phyloP scores from a whole-genome alignment of 2,329 filamentous ascomycete genomes.

The Sporothrix brunneoviolacea region DNA sequence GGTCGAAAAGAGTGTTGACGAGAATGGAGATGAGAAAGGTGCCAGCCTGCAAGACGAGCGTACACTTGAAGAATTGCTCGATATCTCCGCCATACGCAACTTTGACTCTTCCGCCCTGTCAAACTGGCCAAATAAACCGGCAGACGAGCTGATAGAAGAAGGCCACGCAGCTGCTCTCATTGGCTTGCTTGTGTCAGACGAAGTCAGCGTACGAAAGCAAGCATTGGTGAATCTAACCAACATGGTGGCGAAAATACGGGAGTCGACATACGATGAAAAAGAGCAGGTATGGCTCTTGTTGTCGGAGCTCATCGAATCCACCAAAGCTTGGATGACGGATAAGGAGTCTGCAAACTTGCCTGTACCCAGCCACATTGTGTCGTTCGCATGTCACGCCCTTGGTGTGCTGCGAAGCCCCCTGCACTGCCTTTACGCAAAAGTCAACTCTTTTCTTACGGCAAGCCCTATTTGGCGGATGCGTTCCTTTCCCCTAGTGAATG shows the following conservation, averaged over 20 bases:
- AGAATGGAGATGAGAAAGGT: constrained; percentile 9
- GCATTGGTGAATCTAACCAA: constrained; percentile 64
- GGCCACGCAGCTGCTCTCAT: constrained; percentile 65
- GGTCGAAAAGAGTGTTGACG: neutral
- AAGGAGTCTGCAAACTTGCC: constrained; percentile 30
- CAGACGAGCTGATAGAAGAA: constrained; percentile 73
- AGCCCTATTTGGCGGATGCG: constrained; percentile 65
- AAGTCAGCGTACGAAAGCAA: constrained; percentile 71
- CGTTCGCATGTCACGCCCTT: constrained; percentile 66
- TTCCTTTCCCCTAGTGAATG: constrained; percentile 64
- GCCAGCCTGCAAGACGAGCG: constrained; percentile 28
- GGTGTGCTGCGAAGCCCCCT: constrained; percentile 67
- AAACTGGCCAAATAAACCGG: constrained; percentile 68
- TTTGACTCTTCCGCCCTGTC: constrained; percentile 48
- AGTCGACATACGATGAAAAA: constrained; percentile 67
- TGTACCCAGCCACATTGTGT: constrained; percentile 66
- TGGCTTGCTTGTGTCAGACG: constrained; percentile 66
- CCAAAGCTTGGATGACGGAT: constrained; percentile 42
- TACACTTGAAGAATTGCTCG: constrained; percentile 47
- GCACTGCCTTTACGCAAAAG: constrained; percentile 76
- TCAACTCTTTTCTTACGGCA: constrained; percentile 76
- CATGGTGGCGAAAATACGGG: constrained; percentile 55
- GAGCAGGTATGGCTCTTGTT: constrained; percentile 74
- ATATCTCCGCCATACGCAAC: constrained; percentile 37
- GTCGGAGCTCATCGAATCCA: constrained; percentile 73